Evolutionary conservation across 2,329 filamentous ascomycete genomes (phyloP).

Genomic region (Nemania sp.): DNA sequence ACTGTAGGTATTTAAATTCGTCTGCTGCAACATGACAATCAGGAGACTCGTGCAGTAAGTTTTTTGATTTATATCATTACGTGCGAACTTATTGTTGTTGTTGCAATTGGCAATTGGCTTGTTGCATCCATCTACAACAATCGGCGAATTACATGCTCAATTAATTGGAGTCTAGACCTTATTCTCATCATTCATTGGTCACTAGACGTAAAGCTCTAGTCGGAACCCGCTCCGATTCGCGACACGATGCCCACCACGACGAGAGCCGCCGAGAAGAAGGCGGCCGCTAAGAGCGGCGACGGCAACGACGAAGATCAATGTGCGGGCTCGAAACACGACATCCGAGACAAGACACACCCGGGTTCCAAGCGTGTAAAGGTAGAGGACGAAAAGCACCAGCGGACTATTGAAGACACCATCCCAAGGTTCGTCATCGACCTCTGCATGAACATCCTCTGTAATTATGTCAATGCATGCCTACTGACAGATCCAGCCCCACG

Average conservation of each 20-base stretch:
- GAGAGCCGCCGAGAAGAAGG: conserved; percentile 32
- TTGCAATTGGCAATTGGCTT: not conserved
- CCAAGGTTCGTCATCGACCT: conserved; percentile 33
- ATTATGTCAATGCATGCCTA: not conserved
- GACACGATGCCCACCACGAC: conserved; percentile 33
- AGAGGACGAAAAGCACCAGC: conserved; percentile 48
- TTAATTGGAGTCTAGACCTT: not conserved
- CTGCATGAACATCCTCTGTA: not conserved
- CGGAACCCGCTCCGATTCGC: not conserved
- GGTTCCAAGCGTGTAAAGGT: conserved; percentile 47
- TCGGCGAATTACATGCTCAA: not conserved
- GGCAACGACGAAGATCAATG: conserved; percentile 17
- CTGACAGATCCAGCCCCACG: conserved; percentile 30
- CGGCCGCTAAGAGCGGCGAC: conserved; percentile 9
- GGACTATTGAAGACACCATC: conserved; percentile 57
- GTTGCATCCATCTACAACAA: not conserved
- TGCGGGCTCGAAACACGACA: conserved; percentile 44
- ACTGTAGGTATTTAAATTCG: too few relatives aligned
- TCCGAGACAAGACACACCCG: conserved; percentile 40
- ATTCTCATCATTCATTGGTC: conserved; percentile 1
- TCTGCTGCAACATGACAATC: not conserved
- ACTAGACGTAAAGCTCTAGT: not conserved
- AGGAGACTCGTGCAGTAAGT: not conserved
- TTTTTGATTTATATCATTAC: not conserved
- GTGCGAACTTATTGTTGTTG: not conserved